Evolutionary conservation across 177 flowering plant genomes (phyloP), one percentile per base, ranked within the genome.

Genomic region (Telopea speciosissima): DNA sequence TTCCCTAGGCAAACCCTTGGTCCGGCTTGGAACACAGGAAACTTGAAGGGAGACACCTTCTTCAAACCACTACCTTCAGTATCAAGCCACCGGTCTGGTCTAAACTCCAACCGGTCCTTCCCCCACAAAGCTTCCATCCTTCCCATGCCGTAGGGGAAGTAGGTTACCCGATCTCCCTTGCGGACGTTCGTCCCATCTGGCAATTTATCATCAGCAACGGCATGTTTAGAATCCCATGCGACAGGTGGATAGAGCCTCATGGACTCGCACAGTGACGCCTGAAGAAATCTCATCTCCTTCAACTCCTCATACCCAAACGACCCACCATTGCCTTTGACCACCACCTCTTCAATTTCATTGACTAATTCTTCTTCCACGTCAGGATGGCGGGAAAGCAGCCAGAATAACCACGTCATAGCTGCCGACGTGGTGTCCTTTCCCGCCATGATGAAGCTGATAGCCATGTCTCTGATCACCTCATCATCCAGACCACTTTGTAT

Each of bases 221-320:
- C 95, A 45, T 92, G 96, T 78, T 93, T 93, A 12, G 98, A 93
- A 86, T 93, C 97, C 97, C 97, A 93, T 0, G 84, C 88, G 22
- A 93, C 94, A 1, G 98, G 98, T 13, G 98, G 98, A 70, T 83
- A 93, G 2, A 93, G 82, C 78, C 98, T 71, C 98, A 93, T 93
- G 3, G 89, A 74, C 73, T 93, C 98, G 62, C 86, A 88, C 8
- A 91, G 62, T 17, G 91, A 85, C 0, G 98, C 98, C 61, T 86
- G 82, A 33, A 84, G 28, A 66, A 74, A 79, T 11, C 65, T 74
- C 90, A 93, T 83, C 31, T 81, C 87, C 73, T 83, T 86, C 75
- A 88, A 64, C 0, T 45, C 79, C 8, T 88, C 87, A 45, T 65
- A 85, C 16, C 69, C 77, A 23, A 78, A 52, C 2, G 11, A n/a